Evolutionary conservation across 2,329 filamentous ascomycete species (phyloP), one percentile per base, ranked within the genome.

Genomic region (Bipolaris zeicola): DNA sequence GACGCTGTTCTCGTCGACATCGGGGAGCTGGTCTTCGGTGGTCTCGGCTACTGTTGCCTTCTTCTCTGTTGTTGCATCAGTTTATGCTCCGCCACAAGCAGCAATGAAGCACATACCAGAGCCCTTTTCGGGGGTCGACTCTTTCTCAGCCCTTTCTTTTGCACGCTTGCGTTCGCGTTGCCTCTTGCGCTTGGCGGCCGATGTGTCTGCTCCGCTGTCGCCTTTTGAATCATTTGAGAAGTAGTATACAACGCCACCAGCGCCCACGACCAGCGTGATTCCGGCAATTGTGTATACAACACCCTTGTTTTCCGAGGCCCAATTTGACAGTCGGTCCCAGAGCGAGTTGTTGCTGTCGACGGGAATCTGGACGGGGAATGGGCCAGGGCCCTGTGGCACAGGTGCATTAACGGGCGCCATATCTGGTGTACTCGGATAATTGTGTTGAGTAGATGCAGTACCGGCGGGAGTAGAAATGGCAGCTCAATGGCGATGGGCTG

Each of bases 201-300:
- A 46, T 41, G 64, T 59, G 56, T 76, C 65, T 46, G 67, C 57
- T 46, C 75, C 67, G 46, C 74, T 68, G 50, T 79, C 42, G 42
- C 42, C 68, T 62, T 74, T 78, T 36, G 81, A 79, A 69, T 89
- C 65, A 52, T 82, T 66, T 80, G 63, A 63, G 66, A 96, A 82
- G 78, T 97, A 98, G 82, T 98, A 99, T 73, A 96, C 89, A 41
- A 91, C 91, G 67, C 95, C 94, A 33, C 93, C 94, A 60, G 91
- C 91, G 13, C 92, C 95, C 54, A 96, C 90, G 41, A 97, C 92
- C 45, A 96, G 85, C 51, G 94, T 94, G 58, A 96, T 90, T 71
- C 95, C 95, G 53, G 94, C 95, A 79, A 98, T 91, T 66, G 95
- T 97, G 79, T 97, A 99, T 62, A 96, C 93, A 52, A 94, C 85